Evolutionary conservation across 2,329 filamentous ascomycete genomes (phyloP).

Genomic region (Tolypocladium sp.): DNA sequence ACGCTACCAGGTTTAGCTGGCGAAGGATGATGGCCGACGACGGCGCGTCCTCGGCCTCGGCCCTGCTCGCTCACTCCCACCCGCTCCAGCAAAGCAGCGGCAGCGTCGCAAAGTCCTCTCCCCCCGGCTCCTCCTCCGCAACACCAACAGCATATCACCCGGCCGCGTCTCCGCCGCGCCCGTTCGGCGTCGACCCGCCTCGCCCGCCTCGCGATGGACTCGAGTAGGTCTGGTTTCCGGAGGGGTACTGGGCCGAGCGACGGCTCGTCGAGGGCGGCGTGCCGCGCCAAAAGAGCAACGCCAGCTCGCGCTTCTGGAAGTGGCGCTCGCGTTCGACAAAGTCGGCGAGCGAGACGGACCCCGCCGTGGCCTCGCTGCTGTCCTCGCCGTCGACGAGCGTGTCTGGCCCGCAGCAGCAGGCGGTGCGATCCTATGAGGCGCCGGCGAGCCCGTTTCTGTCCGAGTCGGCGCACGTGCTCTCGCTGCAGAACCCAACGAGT

Average conservation of each 20-base stretch:
- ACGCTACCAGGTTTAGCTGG: conserved; percentile 1
- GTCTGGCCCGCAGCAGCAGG: conserved; percentile 5
- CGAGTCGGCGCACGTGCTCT: conserved; percentile 38
- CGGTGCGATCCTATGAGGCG: background rate
- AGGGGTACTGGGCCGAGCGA: conserved; percentile 56
- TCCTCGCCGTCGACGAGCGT: conserved; percentile 13
- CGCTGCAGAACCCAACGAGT: conserved; percentile 28
- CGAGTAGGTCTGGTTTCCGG: conserved; percentile 57
- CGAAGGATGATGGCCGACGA: conserved; percentile 3
- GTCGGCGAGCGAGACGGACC: conserved; percentile 23
- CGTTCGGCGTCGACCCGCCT: conserved; percentile 39
- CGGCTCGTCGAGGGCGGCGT: conserved; percentile 16
- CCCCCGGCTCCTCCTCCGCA: background rate
- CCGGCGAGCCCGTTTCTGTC: conserved; percentile 33
- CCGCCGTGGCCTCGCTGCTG: conserved; percentile 11
- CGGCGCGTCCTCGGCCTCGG: conserved; percentile 3
- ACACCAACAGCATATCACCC: background rate
- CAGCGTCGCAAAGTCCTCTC: background rate
- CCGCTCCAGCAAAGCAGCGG: background rate
- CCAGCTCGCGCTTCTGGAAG: conserved; percentile 26
- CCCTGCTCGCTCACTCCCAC: background rate
- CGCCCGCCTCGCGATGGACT: conserved; percentile 42
- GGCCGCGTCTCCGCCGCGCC: background rate
- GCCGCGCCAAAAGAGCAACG: conserved; percentile 18
- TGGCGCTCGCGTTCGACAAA: conserved; percentile 30